Base-by-base conservation (phyloP, 805 yeast species). In the Wickerhamiella qilinensis region DNA sequence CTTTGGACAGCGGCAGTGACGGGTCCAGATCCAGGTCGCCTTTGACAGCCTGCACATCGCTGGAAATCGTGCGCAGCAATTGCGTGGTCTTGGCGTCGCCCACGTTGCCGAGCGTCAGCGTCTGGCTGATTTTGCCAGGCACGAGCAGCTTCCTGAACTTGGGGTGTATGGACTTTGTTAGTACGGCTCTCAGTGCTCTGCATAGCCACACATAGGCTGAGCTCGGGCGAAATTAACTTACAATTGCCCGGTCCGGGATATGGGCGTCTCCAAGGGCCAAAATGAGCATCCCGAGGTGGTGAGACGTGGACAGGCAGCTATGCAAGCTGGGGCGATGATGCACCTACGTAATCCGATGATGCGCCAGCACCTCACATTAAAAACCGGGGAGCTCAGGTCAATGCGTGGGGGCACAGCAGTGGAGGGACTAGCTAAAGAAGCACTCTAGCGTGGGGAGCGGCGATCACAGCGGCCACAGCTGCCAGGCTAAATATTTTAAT, bases 231-330 rank as follows among this genome's bases (percentile, higher is more conserved):
- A 7, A 9, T n/a, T 11, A 18, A 59, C 73, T 46, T 54, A 65
- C 86, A 20, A 71, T 64, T 8, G 88, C 81, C 46, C 95, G 64
- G 40, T 83, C 85, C 1, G 98, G 98, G 24, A 88, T 79, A 56
- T 77, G 84, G 2, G 88, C 67, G 54, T 88, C 97, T 8, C 95
- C 94, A 45, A 88, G 73, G 2, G 93, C 93, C 32, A 88, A 63
- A 19, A 78, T 63, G 33, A 80, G 64, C 91, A 80, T 79, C 35
- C 9, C 30, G 19, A 12, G 16, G 15, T n/a, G n/a, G n/a, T n/a
- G n/a, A n/a, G n/a, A n/a, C n/a, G n/a, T n/a, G n/a, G n/a, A n/a
- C n/a, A n/a, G n/a, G n/a, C n/a, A n/a, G n/a, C n/a, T n/a, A n/a
- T n/a, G n/a, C n/a, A n/a, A n/a, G n/a, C n/a, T n/a, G n/a, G n/a